These are phyloP conservation scores for Camelina hispida DNA, from an alignment of 345 rosid genomes.

Conservation along the genomic window DNA sequence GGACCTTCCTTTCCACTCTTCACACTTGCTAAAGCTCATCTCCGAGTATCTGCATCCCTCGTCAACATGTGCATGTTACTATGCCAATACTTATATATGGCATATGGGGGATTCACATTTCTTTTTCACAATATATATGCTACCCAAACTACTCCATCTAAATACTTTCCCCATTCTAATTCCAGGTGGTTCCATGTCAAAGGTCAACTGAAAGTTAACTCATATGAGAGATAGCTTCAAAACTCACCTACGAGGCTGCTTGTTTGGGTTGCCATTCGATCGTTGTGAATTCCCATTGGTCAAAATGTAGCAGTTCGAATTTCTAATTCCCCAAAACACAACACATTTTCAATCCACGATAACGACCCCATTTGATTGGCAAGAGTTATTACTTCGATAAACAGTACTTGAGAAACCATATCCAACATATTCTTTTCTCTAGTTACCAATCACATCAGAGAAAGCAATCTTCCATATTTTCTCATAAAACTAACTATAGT, in stretches of 20 bases:
- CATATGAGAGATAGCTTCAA: constrained; percentile 5
- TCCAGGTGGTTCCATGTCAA: neutral
- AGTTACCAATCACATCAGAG: constrained; percentile 13
- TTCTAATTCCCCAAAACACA: neutral
- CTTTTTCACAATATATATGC: neutral
- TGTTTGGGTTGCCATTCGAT: constrained; percentile 31
- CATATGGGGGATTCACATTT: neutral
- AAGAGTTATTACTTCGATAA: constrained; percentile 3
- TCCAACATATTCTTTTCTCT: neutral
- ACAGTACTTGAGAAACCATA: constrained; percentile 20
- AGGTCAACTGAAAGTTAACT: neutral
- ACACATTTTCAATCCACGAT: constrained; percentile 1
- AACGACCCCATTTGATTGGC: neutral
- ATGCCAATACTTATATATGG: neutral
- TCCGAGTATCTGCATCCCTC: constrained; percentile 44
- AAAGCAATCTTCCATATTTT: constrained; percentile 7
- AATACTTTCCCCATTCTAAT: neutral
- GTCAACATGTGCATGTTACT: constrained; percentile 14
- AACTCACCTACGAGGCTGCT: constrained; percentile 47
- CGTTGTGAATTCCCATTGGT: constrained; percentile 23
- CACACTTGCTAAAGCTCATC: constrained; percentile 48
- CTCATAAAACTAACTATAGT: neutral
- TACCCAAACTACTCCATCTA: neutral
- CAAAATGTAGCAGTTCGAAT: neutral
- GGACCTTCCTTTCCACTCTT: constrained; percentile 17